A percentile compares a stretch with the other conserved stretches of the same genome.
These are phyloP conservation scores for Lactarius sanguifluus DNA, from an alignment of 768 basidiomycete species.

Conservation along the genomic window DNA sequence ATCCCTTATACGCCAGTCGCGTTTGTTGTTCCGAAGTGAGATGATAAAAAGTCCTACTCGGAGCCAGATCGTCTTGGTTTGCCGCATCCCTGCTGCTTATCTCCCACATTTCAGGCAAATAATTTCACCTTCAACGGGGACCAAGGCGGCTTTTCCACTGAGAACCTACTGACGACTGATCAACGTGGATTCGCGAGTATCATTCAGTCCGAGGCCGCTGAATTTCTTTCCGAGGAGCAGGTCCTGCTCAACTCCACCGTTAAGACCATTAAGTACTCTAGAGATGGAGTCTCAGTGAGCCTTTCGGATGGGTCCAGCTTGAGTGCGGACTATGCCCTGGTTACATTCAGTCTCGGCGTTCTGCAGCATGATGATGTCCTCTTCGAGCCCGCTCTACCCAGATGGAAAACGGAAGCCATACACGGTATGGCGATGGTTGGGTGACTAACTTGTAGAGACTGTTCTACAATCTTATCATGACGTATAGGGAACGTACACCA, in stretches of 20 bases:
- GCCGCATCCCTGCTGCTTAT: conserved; percentile 42
- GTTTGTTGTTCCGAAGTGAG: conserved; percentile 32
- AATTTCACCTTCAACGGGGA: conserved; percentile 57
- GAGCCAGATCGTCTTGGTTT: conserved; percentile 35
- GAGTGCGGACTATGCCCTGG: conserved; percentile 56
- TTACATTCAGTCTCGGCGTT: conserved; percentile 70
- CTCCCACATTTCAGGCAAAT: conserved; percentile 46
- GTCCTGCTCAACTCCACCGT: conserved; percentile 53
- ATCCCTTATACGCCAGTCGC: conserved; percentile 29
- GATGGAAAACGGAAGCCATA: conserved; percentile 64
- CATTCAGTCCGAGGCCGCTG: conserved; percentile 54
- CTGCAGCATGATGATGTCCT: conserved; percentile 60
- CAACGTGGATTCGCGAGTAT: conserved; percentile 61
- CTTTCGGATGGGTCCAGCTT: conserved; percentile 46
- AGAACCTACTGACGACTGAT: conserved; percentile 55
- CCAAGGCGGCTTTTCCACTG: conserved; percentile 57
- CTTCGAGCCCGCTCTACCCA: conserved; percentile 56
- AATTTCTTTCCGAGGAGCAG: conserved; percentile 52
- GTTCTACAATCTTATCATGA: conserved; percentile 5
- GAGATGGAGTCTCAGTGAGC: conserved; percentile 47
- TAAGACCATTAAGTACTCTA: conserved; percentile 45
- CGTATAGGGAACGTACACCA: conserved; percentile 56
- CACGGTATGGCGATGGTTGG: conserved; percentile 59
- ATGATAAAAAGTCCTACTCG: conserved; percentile 38
- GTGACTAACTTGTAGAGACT: neutral